Evolutionary conservation across 1,284 basidiomycete species (phyloP).

Genomic region (Pseudozyma hubeiensis): DNA sequence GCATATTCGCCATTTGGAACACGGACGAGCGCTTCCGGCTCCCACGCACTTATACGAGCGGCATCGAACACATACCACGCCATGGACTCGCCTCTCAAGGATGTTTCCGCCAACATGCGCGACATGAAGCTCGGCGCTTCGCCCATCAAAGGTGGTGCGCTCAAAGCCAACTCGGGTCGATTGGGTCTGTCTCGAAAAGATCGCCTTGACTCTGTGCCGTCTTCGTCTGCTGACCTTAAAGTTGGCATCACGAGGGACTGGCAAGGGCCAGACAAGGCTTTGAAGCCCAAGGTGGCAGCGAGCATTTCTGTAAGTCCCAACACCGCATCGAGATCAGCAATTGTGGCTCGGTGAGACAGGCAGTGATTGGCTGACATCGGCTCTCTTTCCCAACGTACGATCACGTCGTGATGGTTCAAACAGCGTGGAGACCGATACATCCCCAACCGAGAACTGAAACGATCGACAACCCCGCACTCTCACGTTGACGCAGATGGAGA

Average conservation of each 20-base stretch:
- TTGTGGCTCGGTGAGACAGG: too few relatives aligned
- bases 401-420: neutral
- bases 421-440: constrained; percentile 66
- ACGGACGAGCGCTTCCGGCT: neutral
- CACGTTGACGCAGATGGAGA: constrained; percentile 57
- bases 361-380: too few relatives aligned
- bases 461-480: constrained; percentile 37
- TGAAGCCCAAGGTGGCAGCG: constrained; percentile 42
- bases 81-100: constrained; percentile 55
- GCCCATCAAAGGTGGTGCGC: constrained; percentile 31
- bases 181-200: constrained; percentile 44
- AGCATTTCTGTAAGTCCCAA: constrained; percentile 39
- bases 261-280: constrained; percentile 54
- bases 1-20: too few relatives aligned
- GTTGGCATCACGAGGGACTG: constrained; percentile 58
- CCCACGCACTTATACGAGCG: too few relatives aligned
- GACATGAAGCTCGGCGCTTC: constrained; percentile 42
- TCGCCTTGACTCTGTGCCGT: constrained; percentile 45
- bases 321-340: neutral
- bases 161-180: constrained; percentile 25
- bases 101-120: constrained; percentile 54
- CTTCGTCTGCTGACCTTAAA: constrained; percentile 35
- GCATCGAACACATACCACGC: neutral
- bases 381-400: neutral
- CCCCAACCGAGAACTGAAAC: constrained; percentile 60